Evolutionary conservation across 805 yeast species (phyloP).

Genomic region (Myxozyma neglecta): DNA sequence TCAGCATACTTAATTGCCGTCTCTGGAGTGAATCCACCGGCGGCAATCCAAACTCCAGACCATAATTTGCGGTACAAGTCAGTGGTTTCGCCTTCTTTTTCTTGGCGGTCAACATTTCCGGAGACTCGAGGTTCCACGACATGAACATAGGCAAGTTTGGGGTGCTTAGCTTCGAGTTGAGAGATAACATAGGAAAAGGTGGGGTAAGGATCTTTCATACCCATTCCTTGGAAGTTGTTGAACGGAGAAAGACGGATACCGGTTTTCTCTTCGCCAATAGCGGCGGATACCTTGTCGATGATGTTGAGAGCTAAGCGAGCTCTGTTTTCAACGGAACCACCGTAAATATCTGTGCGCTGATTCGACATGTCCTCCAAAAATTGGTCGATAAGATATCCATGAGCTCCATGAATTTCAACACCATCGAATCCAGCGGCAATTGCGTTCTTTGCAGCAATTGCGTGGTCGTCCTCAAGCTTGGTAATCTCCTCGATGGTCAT

Average conservation of each 20-base stretch:
- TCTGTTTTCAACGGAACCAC: slow-evolving; percentile 63
- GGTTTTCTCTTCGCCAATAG: slow-evolving; percentile 49
- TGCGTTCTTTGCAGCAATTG: slow-evolving; percentile 54
- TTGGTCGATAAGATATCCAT: slow-evolving; percentile 55
- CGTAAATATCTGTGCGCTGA: slow-evolving; percentile 59
- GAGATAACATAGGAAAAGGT: slow-evolving; percentile 47
- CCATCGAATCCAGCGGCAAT: slow-evolving; percentile 59
- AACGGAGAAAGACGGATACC: slow-evolving; percentile 46
- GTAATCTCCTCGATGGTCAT: slow-evolving; percentile 47
- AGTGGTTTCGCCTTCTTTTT: slow-evolving; percentile 5
- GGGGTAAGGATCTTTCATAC: slow-evolving; percentile 40
- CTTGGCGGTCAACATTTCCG: slow-evolving; percentile 25
- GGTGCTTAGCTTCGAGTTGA: slow-evolving; percentile 46
- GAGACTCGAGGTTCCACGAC: slow-evolving; percentile 50
- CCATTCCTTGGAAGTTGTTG: slow-evolving; percentile 39
- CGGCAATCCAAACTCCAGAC: slow-evolving; percentile 31
- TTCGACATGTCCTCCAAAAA: slow-evolving; percentile 52
- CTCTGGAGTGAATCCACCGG: slow-evolving; percentile 32
- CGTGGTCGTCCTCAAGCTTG: slow-evolving; percentile 48
- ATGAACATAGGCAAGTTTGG: slow-evolving; percentile 46
- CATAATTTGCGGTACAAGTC: slow-evolving; percentile 14
- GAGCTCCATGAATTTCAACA: slow-evolving; percentile 65
- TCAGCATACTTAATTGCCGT: slow-evolving; percentile 19
- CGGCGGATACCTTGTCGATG: slow-evolving; percentile 52
- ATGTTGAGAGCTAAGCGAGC: slow-evolving; percentile 53